Evolutionary conservation across 139 green algal species (phyloP), one percentile per base, ranked within the genome.

Genomic region (Chlamydomonas applanata): DNA sequence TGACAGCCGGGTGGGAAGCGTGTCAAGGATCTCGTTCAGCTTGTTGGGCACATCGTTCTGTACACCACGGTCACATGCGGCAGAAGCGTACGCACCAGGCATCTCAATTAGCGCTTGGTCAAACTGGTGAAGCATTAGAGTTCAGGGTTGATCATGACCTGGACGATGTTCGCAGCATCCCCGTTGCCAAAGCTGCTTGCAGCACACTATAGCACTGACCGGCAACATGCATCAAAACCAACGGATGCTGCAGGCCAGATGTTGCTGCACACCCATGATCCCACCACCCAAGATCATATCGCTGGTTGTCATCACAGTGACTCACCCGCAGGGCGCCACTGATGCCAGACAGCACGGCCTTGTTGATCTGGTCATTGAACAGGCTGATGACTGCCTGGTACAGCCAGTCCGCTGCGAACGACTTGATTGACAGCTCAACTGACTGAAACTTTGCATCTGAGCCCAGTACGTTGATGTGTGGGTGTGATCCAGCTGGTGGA

Each of bases 321-420:
- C 59, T 4, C 14, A 66, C 71, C 46, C 56, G 53, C 56, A 85
- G 67, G 1, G 75, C 80, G 14, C 56, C 27, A 1, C 29, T 1
- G 14, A 85, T 74, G 24, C 75, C 72, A 22, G 57, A 32, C 35
- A 79, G 57, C 19, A 85, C 40, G 14, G 36, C 56, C 34, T 52
- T 49, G 36, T 49, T 46, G 56, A 80, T 80, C 29, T 65, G 54
- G 53, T 74, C 80, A 45, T 85, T 85, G 59, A 85, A 85, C 7
- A 85, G 71, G 7, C 32, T 60, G 2, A 85, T 57, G n/a, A 82
- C 75, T 9, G 80, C 80, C 75, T 85, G 80, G 35, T 85, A 85
- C 1, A 85, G 75, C 80, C 80, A 86, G 72, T 86, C 80, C 4
- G 80, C 80, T 11, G 72, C 72, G 59, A 73, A 78, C 11, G 72